Evolutionary conservation across 352 stramenopile genomes (phyloP).

Genomic region (Pythium pyrilobum): DNA sequence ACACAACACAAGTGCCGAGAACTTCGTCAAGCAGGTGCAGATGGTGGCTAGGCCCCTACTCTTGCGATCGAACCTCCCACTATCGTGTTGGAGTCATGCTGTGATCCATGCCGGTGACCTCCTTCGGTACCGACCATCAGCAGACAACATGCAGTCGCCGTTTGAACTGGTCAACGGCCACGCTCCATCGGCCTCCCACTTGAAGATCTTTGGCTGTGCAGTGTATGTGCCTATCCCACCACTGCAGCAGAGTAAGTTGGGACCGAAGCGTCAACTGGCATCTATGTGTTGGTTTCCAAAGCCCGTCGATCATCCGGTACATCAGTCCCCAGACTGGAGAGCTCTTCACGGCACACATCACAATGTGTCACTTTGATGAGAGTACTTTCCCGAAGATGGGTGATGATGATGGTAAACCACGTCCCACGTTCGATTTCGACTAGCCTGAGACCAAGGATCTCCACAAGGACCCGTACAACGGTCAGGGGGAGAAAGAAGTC

Average conservation of each 20-base stretch:
- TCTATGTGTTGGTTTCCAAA: constrained; percentile 19
- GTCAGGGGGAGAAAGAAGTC: constrained; percentile 19
- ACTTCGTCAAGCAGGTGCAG: constrained; percentile 13
- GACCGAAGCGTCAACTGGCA: constrained; percentile 13
- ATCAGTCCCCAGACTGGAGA: constrained; percentile 14
- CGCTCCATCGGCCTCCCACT: background rate
- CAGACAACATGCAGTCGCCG: background rate
- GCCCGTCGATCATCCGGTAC: constrained; percentile 17
- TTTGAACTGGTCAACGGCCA: constrained; percentile 8
- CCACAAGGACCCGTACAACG: constrained; percentile 12
- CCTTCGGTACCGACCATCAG: constrained; percentile 3
- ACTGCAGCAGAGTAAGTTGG: constrained; percentile 8
- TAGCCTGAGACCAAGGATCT: constrained; percentile 5
- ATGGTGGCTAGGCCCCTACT: constrained; percentile 10
- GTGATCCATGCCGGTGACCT: constrained; percentile 4
- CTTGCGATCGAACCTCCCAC: constrained; percentile 1
- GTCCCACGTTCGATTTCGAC: constrained; percentile 9
- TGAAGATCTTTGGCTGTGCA: constrained; percentile 11
- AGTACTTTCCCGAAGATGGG: constrained; percentile 11
- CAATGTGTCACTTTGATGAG: constrained; percentile 19
- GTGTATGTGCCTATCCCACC: constrained; percentile 16
- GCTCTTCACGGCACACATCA: constrained; percentile 18
- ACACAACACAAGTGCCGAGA: constrained; percentile 10
- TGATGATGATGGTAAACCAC: background rate
- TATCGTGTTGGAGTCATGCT: constrained; percentile 13